These are phyloP conservation scores for Nicotiana attenuata DNA, from an alignment of 257 asterid genomes.

Conservation along the genomic window DNA sequence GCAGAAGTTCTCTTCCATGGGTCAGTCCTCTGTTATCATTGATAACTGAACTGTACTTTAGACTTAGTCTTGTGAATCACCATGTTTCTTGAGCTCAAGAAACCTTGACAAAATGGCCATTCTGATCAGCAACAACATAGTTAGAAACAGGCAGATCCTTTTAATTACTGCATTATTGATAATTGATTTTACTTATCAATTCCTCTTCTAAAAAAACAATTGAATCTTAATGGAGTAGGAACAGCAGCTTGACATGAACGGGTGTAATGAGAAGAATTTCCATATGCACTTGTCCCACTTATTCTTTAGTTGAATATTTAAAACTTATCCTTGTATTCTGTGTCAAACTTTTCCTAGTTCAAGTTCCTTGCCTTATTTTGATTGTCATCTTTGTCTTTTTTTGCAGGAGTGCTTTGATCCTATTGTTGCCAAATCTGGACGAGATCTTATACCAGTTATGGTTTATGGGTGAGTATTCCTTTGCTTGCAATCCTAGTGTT, in stretches of 20 bases:
- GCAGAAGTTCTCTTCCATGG: neutral
- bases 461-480: conserved; percentile 80
- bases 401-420: conserved; percentile 97
- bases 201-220: neutral
- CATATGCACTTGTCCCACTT: neutral
- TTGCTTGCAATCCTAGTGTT: neutral
- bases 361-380: neutral
- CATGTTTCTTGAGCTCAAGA: neutral
- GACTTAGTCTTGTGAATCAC: neutral
- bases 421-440: conserved; percentile 86
- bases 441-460: conserved; percentile 99
- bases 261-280: neutral
- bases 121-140: neutral
- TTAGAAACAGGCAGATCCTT: neutral
- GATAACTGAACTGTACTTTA: neutral
- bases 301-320: neutral
- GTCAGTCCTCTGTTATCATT: neutral
- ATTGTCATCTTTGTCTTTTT: conserved; percentile 12
- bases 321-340: neutral
- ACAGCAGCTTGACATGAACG: neutral
- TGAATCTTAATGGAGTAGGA: neutral
- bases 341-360: neutral
- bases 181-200: neutral
- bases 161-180: neutral
- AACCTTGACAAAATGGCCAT: neutral